A percentile compares a stretch with the other conserved stretches of the same genome.
Evolutionary conservation across 208 protist species (phyloP).

Genomic region (Trypanosoma melophagium): DNA sequence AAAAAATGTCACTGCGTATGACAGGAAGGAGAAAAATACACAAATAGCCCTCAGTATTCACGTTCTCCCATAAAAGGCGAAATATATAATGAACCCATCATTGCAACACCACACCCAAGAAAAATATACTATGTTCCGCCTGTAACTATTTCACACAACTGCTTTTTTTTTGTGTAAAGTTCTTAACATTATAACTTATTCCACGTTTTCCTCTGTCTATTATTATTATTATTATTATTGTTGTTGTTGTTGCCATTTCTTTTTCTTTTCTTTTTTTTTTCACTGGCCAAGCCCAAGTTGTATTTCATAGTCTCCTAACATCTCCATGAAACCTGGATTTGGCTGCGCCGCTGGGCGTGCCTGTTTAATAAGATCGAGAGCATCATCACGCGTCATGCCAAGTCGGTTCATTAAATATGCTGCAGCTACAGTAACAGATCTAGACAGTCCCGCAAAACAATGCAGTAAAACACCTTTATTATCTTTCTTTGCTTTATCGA

Average conservation of each 20-base stretch:
- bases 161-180: neutral
- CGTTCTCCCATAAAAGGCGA: neutral
- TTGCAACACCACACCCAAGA: too few species aligned
- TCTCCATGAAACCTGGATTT: conserved; percentile 79
- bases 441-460: conserved; percentile 90
- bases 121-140: too few species aligned
- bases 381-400: conserved; percentile 58
- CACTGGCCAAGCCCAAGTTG: conserved; percentile 18
- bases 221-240: neutral
- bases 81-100: conserved; percentile 2
- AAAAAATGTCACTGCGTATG: neutral
- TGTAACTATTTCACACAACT: too few species aligned
- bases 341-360: conserved; percentile 73
- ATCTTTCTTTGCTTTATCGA: conserved; percentile 57
- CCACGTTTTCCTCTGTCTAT: too few species aligned
- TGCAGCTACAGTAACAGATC: conserved; percentile 77
- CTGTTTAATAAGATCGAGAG: conserved; percentile 55
- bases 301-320: conserved; percentile 41
- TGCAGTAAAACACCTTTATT: conserved; percentile 82
- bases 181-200: neutral
- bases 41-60: neutral
- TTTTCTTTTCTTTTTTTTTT: conserved; percentile 24
- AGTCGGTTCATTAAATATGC: conserved; percentile 86
- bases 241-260: conserved; percentile 7
- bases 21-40: conserved; percentile 24